Evolutionary conservation across 1,139 yeast species (phyloP), one percentile per base, ranked within the genome.

Genomic region (Suhomyces bokatorum): DNA sequence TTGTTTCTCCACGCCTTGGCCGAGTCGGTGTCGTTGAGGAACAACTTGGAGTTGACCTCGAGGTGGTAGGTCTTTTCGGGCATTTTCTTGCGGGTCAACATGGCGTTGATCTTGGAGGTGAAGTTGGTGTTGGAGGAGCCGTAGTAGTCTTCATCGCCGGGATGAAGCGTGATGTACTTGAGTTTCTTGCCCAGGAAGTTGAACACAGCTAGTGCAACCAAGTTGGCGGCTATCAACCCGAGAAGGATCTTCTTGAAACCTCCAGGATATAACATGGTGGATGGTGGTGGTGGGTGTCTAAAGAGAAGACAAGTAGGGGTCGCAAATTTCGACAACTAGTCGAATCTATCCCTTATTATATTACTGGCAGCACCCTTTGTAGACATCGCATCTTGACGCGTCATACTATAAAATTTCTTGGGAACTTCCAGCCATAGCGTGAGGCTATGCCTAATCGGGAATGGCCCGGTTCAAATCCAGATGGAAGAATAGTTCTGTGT

Each of bases 1-100:
- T 13, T 31, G 42, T 59, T 58, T 22, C 24, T 39, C 48, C 48
- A 45, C 1, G 48, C 45, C n/a, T 20, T 12, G 3, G 41, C 15
- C 14, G 35, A 39, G 40, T 60, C 62, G 11, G 50, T 42, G 12
- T 42, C 29, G 4, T 16, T 35, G 41, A 44, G 49, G 35, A 49
- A 56, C 9, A 24, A n/a, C 2, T 35, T 32, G 27, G 48, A 37
- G 12, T 32, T 33, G 14, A 42, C 41, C 24, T 12, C 34, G 14
- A 42, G 14, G 22, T 17, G 12, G 7, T 35, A 15, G 12, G 22
- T 34, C 28, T 36, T 15, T 13, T 36, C 22, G 7, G 46, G 46
- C 26, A 24, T 17, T 15, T 36, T 38, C 10, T 30, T 35, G 9
- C 31, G n/a, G 17, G 38, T 10, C 13, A 42, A 33, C 11, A 42